Conservation (phyloP, 495 filamentous ascomycete species). For the Cladorrhinum samala region DNA sequence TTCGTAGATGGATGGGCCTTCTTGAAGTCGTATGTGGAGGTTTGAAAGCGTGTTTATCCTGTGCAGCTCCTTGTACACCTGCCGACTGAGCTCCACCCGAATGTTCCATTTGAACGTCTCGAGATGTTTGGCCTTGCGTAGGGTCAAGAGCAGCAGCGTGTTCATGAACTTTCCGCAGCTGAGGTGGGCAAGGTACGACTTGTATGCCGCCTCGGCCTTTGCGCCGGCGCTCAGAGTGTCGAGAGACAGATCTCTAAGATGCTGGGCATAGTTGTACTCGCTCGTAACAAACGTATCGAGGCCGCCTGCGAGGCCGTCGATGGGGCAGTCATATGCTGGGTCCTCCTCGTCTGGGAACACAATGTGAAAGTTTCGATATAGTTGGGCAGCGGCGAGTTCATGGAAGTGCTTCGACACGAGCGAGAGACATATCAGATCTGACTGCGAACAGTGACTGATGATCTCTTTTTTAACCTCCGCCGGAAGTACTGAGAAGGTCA, state of each 20-base stretch:
- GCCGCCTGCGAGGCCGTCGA: conserved; percentile 48
- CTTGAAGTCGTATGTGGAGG: conserved; percentile 53
- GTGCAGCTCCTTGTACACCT: conserved; percentile 52
- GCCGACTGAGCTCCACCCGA: conserved; percentile 53
- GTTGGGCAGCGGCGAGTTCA: conserved; percentile 47
- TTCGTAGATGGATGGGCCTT: conserved; percentile 43
- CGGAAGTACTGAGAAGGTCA: conserved; percentile 40
- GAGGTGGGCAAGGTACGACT: conserved; percentile 38
- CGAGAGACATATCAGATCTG: conserved; percentile 48
- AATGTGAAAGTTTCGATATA: conserved; percentile 55
- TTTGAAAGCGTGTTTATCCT: conserved; percentile 44
- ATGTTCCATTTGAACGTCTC: conserved; percentile 60
- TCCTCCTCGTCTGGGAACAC: conserved; percentile 52
- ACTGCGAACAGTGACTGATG: conserved; percentile 36
- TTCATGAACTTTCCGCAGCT: conserved; percentile 58
- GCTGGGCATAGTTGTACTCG: conserved; percentile 53
- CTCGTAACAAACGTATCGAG: conserved; percentile 55
- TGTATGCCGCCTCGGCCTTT: conserved; percentile 41
- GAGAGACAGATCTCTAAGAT: conserved; percentile 46
- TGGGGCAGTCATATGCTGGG: conserved; percentile 35
- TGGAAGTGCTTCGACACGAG: conserved; percentile 51
- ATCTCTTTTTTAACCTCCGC: conserved; percentile 48
- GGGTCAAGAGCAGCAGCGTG: conserved; percentile 49
- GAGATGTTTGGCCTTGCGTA: conserved; percentile 47
- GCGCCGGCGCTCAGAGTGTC: conserved; percentile 42